These are phyloP conservation scores for Sistotremastrum niveocremeum DNA, from an alignment of 768 basidiomycete species.

Conservation along the genomic window DNA sequence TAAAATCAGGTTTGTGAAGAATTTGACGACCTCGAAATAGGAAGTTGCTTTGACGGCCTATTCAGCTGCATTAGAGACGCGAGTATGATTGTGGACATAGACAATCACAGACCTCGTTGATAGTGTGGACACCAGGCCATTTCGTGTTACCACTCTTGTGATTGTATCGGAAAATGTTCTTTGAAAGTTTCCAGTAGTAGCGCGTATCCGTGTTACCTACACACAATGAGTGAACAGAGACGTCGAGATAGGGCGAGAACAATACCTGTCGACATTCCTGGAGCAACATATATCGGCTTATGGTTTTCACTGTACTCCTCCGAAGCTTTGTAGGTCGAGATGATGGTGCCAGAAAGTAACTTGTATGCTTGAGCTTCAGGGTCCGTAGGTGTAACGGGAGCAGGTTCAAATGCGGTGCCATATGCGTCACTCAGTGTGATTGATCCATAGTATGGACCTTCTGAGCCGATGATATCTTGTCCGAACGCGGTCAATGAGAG, in stretches of 20 bases:
- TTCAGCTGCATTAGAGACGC: constrained; percentile 5
- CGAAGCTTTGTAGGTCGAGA: constrained; percentile 21
- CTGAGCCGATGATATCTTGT: constrained; percentile 4
- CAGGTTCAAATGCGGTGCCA: constrained; percentile 43
- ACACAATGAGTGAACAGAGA: neutral
- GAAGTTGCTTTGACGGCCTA: constrained; percentile 35
- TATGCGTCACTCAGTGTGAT: constrained; percentile 38
- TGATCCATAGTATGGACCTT: constrained; percentile 27
- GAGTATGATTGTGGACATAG: neutral
- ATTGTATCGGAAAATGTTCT: constrained; percentile 60
- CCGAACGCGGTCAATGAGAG: constrained; percentile 8
- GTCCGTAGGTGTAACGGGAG: constrained; percentile 42
- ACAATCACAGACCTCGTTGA: constrained; percentile 13
- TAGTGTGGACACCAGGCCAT: constrained; percentile 13
- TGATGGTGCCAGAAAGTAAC: constrained; percentile 51
- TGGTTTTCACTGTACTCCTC: neutral
- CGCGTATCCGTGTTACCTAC: constrained; percentile 29
- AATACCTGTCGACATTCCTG: constrained; percentile 9
- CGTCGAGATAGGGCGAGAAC: neutral
- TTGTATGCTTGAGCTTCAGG: constrained; percentile 25
- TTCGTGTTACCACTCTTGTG: constrained; percentile 25
- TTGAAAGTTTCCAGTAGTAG: constrained; percentile 37
- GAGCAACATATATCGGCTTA: constrained; percentile 4
- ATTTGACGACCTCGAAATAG: constrained; percentile 52
- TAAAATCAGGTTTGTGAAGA: constrained; percentile 50